Conservation (phyloP, 176 grass and related monocot genomes). For the Puya raimondii region DNA sequence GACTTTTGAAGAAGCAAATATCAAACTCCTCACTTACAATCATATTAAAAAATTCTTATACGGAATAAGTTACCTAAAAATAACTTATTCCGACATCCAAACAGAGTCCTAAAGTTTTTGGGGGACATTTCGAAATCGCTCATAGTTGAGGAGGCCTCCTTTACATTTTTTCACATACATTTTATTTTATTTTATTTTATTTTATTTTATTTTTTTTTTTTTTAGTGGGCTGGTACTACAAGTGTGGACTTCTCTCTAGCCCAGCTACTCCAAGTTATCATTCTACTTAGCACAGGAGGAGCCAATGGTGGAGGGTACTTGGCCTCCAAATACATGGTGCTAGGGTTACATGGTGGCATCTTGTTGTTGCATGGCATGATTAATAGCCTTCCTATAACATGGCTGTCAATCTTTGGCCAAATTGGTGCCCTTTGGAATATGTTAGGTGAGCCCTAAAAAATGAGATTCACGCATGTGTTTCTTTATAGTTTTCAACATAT, state of each 20-base stretch:
- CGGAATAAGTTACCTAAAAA: too few relatives aligned
- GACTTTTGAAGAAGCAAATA: too few relatives aligned
- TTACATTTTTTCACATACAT: not conserved
- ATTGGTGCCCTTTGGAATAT: slow-evolving; percentile 23
- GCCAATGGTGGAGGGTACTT: slow-evolving; percentile 28
- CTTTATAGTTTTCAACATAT: not conserved
- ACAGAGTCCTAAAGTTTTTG: too few relatives aligned
- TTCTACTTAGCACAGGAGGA: slow-evolving; percentile 30
- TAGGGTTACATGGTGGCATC: slow-evolving; percentile 20
- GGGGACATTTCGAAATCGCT: too few relatives aligned
- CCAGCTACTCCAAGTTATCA: slow-evolving; percentile 36
- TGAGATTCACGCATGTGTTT: not conserved
- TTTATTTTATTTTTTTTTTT: slow-evolving; percentile 5
- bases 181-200: slow-evolving; percentile 1
- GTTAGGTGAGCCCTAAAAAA: not conserved
- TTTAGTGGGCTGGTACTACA: slow-evolving; percentile 47
- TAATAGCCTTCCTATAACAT: slow-evolving; percentile 30
- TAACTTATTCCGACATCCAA: too few relatives aligned
- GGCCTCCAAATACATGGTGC: slow-evolving; percentile 31
- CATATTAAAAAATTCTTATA: too few relatives aligned
- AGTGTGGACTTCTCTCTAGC: slow-evolving; percentile 31
- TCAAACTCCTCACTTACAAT: too few relatives aligned
- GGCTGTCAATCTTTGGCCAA: slow-evolving; percentile 27
- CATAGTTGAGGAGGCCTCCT: not conserved
- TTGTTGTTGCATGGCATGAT: slow-evolving; percentile 24